Conservation (phyloP, 2,329 filamentous ascomycete species). For the Neocatenulostroma microsporum region DNA sequence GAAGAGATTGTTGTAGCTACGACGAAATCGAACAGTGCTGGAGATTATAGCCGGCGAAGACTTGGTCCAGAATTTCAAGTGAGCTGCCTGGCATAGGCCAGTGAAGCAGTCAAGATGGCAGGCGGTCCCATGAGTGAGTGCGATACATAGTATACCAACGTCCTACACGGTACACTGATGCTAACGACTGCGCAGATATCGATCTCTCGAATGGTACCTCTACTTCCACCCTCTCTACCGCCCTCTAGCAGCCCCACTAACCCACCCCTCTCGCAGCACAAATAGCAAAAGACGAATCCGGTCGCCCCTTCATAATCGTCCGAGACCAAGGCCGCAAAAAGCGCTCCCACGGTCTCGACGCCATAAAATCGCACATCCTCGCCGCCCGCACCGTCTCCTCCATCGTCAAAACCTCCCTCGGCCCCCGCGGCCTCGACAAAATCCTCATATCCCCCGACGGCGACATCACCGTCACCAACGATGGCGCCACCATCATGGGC, state of each 20-base stretch:
- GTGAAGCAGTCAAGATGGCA: slow-evolving; percentile 43
- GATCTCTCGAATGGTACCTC: slow-evolving; percentile 72
- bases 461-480: slow-evolving; percentile 98
- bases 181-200: slow-evolving; percentile 58
- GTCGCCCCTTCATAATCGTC: slow-evolving; percentile 94
- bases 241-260: slow-evolving; percentile 1
- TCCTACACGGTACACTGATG: too few species aligned
- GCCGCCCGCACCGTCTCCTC: slow-evolving; percentile 92
- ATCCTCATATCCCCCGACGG: slow-evolving; percentile 98
- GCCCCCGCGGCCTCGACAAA: slow-evolving; percentile 94
- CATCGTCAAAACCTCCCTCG: slow-evolving; percentile 94
- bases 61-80: too few species aligned
- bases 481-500: slow-evolving; percentile 92
- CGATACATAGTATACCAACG: slow-evolving; percentile 1
- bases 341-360: slow-evolving; percentile 91
- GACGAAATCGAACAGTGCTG: too few species aligned
- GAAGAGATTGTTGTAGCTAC: too few species aligned
- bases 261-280: slow-evolving; percentile 41
- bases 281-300: slow-evolving; percentile 94
- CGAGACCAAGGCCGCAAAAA: slow-evolving; percentile 98
- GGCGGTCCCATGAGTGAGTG: slow-evolving; percentile 46
- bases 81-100: slow-evolving; percentile 4
- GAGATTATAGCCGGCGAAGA: too few species aligned
- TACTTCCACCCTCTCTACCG: slow-evolving; percentile 2
- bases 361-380: slow-evolving; percentile 96